Evolutionary conservation across 805 yeast species (phyloP).

Genomic region (Teunomyces gatunensis): DNA sequence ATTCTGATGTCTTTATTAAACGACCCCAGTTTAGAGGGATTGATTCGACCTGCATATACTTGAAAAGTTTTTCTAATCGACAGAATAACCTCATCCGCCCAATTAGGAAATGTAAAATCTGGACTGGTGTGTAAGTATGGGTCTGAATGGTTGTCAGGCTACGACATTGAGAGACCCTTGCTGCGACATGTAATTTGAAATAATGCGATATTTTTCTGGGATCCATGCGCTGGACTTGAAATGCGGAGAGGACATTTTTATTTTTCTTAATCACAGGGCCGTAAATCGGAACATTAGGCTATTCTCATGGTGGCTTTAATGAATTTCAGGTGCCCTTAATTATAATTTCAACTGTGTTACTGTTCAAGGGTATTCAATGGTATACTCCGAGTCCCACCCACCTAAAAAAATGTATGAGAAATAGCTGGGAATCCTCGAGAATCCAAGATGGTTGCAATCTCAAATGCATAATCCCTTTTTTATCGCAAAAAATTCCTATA

Average conservation of each 20-base stretch:
- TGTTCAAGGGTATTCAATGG: too few relatives aligned
- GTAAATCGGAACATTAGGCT: not conserved
- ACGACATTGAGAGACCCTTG: not conserved
- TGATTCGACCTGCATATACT: slow-evolving; percentile 13
- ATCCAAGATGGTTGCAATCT: not conserved
- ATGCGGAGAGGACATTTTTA: not conserved
- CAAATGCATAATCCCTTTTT: not conserved
- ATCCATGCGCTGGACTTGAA: not conserved
- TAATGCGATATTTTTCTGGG: not conserved
- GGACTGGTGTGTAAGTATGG: slow-evolving; percentile 7
- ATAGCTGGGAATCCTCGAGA: too few relatives aligned
- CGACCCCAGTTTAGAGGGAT: not conserved
- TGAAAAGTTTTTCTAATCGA: slow-evolving; percentile 24
- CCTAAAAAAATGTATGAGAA: too few relatives aligned
- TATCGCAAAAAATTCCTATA: not conserved
- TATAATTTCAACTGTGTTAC: not conserved
- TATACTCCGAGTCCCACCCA: too few relatives aligned
- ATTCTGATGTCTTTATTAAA: not conserved
- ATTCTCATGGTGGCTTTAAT: not conserved
- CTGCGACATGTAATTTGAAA: too few relatives aligned
- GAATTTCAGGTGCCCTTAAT: not conserved
- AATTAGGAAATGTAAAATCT: slow-evolving; percentile 34
- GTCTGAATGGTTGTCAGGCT: not conserved
- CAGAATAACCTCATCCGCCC: slow-evolving; percentile 29
- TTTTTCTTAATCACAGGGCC: not conserved